phyloP scores from a whole-genome alignment of 2,329 filamentous ascomycete species.

The Fusarium incarnatum region DNA sequence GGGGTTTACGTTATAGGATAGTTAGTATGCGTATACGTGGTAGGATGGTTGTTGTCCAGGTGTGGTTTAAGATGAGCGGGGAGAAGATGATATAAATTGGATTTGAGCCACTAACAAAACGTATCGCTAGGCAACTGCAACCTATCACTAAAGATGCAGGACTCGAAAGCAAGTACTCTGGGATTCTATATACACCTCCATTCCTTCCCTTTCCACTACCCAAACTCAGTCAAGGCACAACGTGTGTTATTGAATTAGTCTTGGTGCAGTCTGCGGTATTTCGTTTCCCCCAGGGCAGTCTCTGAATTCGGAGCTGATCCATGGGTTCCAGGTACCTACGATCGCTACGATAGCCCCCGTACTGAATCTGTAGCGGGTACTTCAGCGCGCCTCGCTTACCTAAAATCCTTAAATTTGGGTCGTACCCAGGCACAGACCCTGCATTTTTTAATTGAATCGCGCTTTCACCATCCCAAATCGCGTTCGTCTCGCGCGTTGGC shows the following conservation, averaged over 20 bases:
- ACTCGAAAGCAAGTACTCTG: neutral
- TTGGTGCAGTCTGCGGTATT: neutral
- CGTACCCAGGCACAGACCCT: slow-evolving; percentile 33
- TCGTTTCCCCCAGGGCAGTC: neutral
- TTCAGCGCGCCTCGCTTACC: slow-evolving; percentile 9
- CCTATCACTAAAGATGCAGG: neutral
- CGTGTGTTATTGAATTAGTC: neutral
- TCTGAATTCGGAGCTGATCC: neutral
- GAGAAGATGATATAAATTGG: slow-evolving; percentile 24
- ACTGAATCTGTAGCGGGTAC: slow-evolving; percentile 10
- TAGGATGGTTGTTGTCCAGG: slow-evolving; percentile 9
- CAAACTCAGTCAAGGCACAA: neutral
- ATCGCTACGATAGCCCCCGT: neutral
- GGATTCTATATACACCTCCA: neutral
- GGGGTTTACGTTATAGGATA: neutral
- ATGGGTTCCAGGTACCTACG: slow-evolving; percentile 6
- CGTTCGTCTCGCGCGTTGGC: slow-evolving; percentile 42
- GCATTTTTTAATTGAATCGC: slow-evolving; percentile 46
- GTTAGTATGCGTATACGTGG: neutral
- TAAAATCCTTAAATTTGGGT: slow-evolving; percentile 2
- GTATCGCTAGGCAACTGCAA: neutral
- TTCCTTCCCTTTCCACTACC: neutral
- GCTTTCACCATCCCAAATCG: slow-evolving; percentile 31
- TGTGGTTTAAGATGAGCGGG: slow-evolving; percentile 21
- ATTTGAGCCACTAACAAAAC: slow-evolving; percentile 32